Evolutionary conservation across 805 yeast species (phyloP).

Genomic region (Gaillardinia entomophila): DNA sequence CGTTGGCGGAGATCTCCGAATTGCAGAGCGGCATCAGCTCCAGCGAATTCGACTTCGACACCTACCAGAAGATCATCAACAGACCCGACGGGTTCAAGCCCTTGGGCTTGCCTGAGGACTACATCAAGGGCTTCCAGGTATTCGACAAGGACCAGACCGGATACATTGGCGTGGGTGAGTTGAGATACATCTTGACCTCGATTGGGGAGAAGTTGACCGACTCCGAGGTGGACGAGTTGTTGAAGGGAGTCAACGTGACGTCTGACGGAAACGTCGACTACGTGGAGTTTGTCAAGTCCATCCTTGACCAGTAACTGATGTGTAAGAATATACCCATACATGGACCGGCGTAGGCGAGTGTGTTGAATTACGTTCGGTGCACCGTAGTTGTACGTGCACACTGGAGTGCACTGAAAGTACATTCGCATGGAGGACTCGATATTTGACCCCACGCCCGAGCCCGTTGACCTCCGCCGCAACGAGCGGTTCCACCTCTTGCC

Average conservation of each 20-base stretch:
- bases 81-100: conserved; percentile 87
- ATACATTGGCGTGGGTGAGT: conserved; percentile 93
- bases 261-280: conserved; percentile 94
- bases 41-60: conserved; percentile 62
- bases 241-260: conserved; percentile 92
- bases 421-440: too few species aligned
- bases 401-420: too few species aligned
- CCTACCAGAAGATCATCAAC: conserved; percentile 69
- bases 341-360: too few species aligned
- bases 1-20: conserved; percentile 74
- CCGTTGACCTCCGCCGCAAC: conserved; percentile 4
- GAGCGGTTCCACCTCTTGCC: conserved; percentile 51
- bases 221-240: conserved; percentile 88
- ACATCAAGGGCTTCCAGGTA: conserved; percentile 88
- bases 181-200: conserved; percentile 89
- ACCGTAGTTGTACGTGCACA: too few species aligned
- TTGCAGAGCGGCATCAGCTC: conserved; percentile 37
- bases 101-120: conserved; percentile 85
- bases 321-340: too few species aligned
- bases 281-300: conserved; percentile 88
- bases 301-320: conserved; percentile 77
- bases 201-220: conserved; percentile 92
- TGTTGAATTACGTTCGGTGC: too few species aligned
- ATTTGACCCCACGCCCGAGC: neutral
- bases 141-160: conserved; percentile 96